Conservation (phyloP, 768 basidiomycete genomes). For the Lactifluus hygrophoroides region DNA sequence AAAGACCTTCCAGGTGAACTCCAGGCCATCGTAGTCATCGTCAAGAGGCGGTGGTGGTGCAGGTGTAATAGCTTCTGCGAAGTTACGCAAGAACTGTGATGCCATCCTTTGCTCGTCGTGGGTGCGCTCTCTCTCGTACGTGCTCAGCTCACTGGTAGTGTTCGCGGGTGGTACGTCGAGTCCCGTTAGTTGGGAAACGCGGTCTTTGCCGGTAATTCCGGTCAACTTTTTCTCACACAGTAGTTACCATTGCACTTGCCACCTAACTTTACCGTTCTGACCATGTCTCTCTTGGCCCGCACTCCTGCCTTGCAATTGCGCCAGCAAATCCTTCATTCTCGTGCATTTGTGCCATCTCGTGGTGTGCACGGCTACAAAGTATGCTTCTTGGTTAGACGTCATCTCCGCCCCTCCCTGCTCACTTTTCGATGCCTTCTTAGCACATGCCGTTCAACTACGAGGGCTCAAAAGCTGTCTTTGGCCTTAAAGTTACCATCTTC, state of each 20-base stretch:
- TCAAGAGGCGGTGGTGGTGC: slow-evolving; percentile 44
- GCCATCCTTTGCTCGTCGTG: neutral
- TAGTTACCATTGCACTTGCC: neutral
- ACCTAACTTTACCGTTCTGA: slow-evolving; percentile 5
- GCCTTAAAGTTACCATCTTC: slow-evolving; percentile 14
- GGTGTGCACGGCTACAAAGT: slow-evolving; percentile 19
- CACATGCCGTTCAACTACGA: slow-evolving; percentile 20
- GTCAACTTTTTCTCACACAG: neutral
- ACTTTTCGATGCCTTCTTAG: neutral
- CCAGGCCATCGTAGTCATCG: slow-evolving; percentile 61
- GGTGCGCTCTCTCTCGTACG: no score
- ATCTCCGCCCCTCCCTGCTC: neutral
- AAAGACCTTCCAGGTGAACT: slow-evolving; percentile 67
- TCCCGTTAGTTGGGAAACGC: no score
- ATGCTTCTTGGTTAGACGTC: neutral
- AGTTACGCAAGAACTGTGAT: neutral
- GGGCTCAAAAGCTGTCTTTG: slow-evolving; percentile 13
- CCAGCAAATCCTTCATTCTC: slow-evolving; percentile 14
- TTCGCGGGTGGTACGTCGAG: no score
- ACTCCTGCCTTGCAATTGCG: slow-evolving; percentile 9
- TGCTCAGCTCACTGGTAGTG: no score
- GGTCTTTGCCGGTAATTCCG: neutral
- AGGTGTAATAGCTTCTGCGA: slow-evolving; percentile 38
- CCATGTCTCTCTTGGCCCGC: slow-evolving; percentile 19
- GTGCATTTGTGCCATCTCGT: slow-evolving; percentile 12